Evolutionary conservation across 2,329 filamentous ascomycete genomes (phyloP).

Genomic region (Ophiostoma sp.): DNA sequence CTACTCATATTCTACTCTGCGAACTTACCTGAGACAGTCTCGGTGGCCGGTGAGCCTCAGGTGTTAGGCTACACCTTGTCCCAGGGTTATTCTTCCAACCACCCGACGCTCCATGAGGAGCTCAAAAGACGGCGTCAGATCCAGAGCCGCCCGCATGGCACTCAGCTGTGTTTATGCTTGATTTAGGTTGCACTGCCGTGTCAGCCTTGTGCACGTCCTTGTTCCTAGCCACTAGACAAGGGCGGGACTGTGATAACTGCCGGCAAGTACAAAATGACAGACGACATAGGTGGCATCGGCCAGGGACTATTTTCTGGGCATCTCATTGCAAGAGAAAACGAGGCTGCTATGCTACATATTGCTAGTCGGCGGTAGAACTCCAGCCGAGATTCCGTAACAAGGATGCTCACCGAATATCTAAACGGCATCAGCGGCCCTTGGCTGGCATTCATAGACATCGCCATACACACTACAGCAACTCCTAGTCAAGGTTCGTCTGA

Average conservation of each 20-base stretch:
- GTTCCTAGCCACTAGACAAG: background rate
- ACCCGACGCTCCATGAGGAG: no score
- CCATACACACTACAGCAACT: no score
- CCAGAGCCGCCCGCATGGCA: no score
- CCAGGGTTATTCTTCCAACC: no score
- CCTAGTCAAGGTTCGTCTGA: background rate
- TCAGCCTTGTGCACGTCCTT: slow-evolving; percentile 3
- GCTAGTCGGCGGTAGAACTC: background rate
- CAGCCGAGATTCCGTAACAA: background rate
- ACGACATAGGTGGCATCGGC: background rate
- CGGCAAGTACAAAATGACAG: background rate
- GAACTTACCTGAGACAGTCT: no score
- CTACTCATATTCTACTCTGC: no score
- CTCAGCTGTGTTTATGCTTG: no score
- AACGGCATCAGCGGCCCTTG: background rate
- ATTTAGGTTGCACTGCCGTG: background rate
- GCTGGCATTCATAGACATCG: no score
- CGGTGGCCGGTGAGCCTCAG: no score
- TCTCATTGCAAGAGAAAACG: background rate
- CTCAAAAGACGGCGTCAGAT: no score
- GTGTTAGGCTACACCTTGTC: no score
- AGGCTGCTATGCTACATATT: background rate
- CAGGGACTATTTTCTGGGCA: background rate
- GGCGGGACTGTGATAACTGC: no score
- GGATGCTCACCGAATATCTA: background rate